A percentile compares a stretch with the other conserved stretches of the same genome.
Evolutionary conservation across 805 yeast genomes (phyloP).

Genomic region (Candida ascalaphidarum): DNA sequence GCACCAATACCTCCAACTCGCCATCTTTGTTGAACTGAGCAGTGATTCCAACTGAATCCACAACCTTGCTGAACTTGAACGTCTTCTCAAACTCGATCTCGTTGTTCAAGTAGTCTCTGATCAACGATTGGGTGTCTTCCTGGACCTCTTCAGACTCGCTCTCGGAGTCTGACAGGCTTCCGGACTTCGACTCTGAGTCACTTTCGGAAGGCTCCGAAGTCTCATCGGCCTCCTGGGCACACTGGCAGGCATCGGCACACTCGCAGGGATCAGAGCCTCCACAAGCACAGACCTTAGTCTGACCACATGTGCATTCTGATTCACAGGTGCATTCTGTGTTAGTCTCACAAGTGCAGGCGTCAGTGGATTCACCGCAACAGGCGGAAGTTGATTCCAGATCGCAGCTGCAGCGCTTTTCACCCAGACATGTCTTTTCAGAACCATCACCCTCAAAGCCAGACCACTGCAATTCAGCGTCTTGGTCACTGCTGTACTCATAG

Average conservation of each 20-base stretch:
- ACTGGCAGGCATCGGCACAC: too few species aligned
- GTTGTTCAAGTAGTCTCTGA: constrained; percentile 28
- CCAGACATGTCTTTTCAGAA: too few species aligned
- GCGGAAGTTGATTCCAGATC: constrained; percentile 5
- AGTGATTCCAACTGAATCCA: constrained; percentile 27
- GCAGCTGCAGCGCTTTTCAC: constrained; percentile 1
- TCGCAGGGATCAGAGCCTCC: too few species aligned
- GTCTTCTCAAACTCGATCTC: constrained; percentile 35
- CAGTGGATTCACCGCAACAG: constrained; percentile 6
- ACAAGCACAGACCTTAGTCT: too few species aligned
- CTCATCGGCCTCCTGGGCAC: too few species aligned
- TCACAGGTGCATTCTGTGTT: too few species aligned
- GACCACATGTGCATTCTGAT: too few species aligned
- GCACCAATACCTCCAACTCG: constrained; percentile 35
- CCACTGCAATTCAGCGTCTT: neutral
- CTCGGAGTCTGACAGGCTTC: constrained; percentile 3
- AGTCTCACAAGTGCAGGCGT: too few species aligned
- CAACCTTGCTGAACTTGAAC: constrained; percentile 30
- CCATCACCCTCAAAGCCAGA: constrained; percentile 9
- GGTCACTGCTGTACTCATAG: constrained; percentile 10
- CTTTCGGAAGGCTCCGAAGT: constrained; percentile 9
- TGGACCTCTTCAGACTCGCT: constrained; percentile 27
- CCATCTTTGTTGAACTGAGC: constrained; percentile 29
- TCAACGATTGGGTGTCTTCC: constrained; percentile 31
- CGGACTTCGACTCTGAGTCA: constrained; percentile 9